Evolutionary conservation across 306 rosid genomes (phyloP), one percentile per base, ranked within the genome.

Genomic region (Cicer chorassanicum): DNA sequence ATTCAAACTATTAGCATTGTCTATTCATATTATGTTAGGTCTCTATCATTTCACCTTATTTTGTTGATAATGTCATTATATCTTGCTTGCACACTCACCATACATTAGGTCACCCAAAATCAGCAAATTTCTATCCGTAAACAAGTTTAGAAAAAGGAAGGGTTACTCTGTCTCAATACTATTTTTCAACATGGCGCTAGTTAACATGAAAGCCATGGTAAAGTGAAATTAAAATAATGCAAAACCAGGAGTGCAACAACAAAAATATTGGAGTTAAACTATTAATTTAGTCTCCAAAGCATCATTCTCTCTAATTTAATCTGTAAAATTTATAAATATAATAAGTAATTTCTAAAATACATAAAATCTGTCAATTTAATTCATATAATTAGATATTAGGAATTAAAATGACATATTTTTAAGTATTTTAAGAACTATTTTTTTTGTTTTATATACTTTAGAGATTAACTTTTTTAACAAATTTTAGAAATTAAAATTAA

Each of bases 1-100:
- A 21, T 24, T 34, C 9, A 16, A 40, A 73, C 11, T 4, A n/a
- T 43, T 19, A 14, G 14, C 18, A 10, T 60, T 65, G 45, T 57
- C 42, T 8, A 29, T 41, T 53, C 50, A 7, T 53, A 10, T 61
- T 21, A 57, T 59, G 50, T 65, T 53, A 16, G 29, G 55, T 79
- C 16, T 29, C 48, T 34, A 44, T 18, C 56, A 40, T 6, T 63
- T 18, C 57, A 49, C 65, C 57, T 24, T 68, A 59, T 70, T 24
- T 51, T 61, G 21, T 49, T 46, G 21, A 10, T 41, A 5, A 21
- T 9, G 19, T 69, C 13, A 55, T 60, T 57, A 42, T 0, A 64
- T 41, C 16, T 61, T 75, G 9, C 73, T 81, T 68, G 68, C 57
- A 34, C 44, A 54, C 11, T n/a, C 59, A 68, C 57, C 76, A 40